A percentile compares a stretch with the other conserved stretches of the same genome.
These are phyloP conservation scores for Strobilomyces confusus DNA, from an alignment of 768 basidiomycete species.

Conservation along the genomic window DNA sequence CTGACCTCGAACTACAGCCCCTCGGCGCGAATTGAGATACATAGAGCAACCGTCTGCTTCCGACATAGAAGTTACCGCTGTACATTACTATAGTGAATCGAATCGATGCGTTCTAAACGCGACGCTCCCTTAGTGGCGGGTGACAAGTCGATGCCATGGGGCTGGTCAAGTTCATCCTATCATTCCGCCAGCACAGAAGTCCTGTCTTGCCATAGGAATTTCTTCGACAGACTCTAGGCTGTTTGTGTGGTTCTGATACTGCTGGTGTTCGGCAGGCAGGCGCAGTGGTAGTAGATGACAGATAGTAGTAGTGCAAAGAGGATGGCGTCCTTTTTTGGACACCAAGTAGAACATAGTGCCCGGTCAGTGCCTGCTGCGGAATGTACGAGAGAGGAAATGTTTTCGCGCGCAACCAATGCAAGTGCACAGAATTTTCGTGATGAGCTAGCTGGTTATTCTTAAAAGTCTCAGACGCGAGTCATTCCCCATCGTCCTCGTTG, in stretches of 20 bases:
- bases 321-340: too few species aligned
- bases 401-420: conserved; percentile 18
- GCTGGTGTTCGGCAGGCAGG: too few species aligned
- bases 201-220: too few species aligned
- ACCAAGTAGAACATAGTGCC: too few species aligned
- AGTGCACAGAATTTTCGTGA: conserved; percentile 15
- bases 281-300: too few species aligned
- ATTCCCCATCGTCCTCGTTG: not conserved
- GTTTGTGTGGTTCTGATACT: too few species aligned
- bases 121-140: not conserved
- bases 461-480: conserved; percentile 15
- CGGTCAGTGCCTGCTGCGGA: conserved; percentile 31
- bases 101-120: not conserved
- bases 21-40: conserved; percentile 33
- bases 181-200: too few species aligned
- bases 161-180: too few species aligned
- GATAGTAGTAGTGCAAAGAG: too few species aligned
- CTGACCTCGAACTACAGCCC: conserved; percentile 73
- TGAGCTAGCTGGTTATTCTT: conserved; percentile 2
- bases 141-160: too few species aligned
- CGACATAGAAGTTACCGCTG: conserved; percentile 6
- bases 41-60: conserved; percentile 3
- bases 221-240: too few species aligned
- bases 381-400: conserved; percentile 22
- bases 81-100: conserved; percentile 2